Evolutionary conservation across 176 grass and related monocot genomes (phyloP).

Genomic region (Avena eriantha): DNA sequence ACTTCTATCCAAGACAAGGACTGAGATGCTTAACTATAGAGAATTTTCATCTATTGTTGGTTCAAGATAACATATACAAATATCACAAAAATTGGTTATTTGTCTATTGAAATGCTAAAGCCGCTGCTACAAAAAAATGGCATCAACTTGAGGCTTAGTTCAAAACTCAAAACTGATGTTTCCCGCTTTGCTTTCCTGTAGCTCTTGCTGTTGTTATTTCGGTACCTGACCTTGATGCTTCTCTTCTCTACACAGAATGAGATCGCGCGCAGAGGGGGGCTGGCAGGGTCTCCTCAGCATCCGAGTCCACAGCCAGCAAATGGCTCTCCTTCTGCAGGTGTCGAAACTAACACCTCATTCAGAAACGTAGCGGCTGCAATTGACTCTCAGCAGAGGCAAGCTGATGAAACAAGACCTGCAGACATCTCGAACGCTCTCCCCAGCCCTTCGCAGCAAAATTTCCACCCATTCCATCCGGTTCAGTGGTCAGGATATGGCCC

Average conservation of each 20-base stretch:
- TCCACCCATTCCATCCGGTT: conserved; percentile 31
- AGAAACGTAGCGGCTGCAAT: conserved; percentile 43
- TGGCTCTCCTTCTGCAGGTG: conserved; percentile 23
- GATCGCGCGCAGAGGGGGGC: conserved; percentile 52
- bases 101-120: conserved; percentile 18
- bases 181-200: not conserved
- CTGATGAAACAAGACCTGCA: conserved; percentile 44
- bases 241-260: conserved; percentile 53
- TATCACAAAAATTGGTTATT: not conserved
- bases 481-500: conserved; percentile 28
- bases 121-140: not conserved
- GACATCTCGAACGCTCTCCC: conserved; percentile 46
- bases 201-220: conserved; percentile 7
- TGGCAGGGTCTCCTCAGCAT: conserved; percentile 38
- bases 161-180: conserved; percentile 17
- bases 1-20: not conserved
- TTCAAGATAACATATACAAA: not conserved
- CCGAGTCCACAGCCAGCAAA: conserved; percentile 30
- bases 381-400: conserved; percentile 27
- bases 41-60: not conserved
- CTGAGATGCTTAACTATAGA: not conserved
- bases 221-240: conserved; percentile 37
- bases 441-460: conserved; percentile 31
- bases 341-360: conserved; percentile 40
- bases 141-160: not conserved